Evolutionary conservation across 148 eudicot species (phyloP).

Genomic region (Pouteria glomerata): DNA sequence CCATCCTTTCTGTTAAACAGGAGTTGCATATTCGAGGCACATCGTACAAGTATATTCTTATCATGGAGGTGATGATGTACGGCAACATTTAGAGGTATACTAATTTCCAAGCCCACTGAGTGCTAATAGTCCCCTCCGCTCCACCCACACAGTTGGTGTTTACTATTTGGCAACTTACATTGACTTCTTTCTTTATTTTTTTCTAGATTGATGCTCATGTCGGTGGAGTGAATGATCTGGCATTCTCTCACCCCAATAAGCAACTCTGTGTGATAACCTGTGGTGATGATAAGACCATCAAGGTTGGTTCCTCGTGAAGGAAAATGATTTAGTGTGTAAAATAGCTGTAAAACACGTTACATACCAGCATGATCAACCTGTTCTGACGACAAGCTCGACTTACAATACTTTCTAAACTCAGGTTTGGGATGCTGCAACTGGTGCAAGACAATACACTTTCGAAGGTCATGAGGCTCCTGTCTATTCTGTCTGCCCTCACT

Average conservation of each 20-base stretch:
- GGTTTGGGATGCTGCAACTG: conserved; percentile 87
- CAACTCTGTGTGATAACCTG: conserved; percentile 82
- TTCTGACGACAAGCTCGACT: not conserved
- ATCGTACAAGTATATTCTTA: conserved; percentile 80
- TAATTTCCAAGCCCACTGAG: conserved; percentile 6
- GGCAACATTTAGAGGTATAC: conserved; percentile 75
- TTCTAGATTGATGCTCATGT: conserved; percentile 84
- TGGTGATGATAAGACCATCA: conserved; percentile 89
- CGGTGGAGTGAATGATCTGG: conserved; percentile 89
- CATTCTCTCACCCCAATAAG: conserved; percentile 75
- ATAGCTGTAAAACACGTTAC: not conserved
- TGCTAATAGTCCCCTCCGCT: not conserved
- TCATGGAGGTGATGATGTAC: conserved; percentile 50
- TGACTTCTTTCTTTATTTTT: conserved; percentile 3
- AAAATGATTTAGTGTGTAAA: not conserved
- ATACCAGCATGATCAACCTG: not conserved
- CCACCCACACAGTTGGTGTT: not conserved
- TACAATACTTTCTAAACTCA: conserved; percentile 14
- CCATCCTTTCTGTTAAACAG: conserved; percentile 26
- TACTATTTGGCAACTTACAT: not conserved
- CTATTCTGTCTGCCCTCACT: conserved; percentile 84
- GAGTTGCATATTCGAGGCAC: conserved; percentile 84
- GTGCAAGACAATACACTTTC: conserved; percentile 65
- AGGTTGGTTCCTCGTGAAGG: conserved; percentile 32
- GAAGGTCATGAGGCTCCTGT: conserved; percentile 93